phyloP scores from a whole-genome alignment of 129 eudicot species.

The Escallonia herrerae region DNA sequence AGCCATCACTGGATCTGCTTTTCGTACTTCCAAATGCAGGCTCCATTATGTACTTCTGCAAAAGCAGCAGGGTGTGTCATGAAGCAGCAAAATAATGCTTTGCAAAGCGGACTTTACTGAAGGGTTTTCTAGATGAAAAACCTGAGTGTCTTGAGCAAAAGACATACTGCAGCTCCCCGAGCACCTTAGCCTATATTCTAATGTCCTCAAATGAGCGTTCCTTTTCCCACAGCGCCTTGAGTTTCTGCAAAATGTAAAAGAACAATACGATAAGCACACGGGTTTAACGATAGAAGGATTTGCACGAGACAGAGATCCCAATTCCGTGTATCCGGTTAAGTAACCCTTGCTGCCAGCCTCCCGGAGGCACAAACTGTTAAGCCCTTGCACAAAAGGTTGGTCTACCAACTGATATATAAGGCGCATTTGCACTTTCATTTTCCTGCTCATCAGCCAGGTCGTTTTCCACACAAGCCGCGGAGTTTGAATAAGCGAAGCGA shows the following conservation, averaged over 20 bases:
- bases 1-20: no score
- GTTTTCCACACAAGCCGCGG: no score
- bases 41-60: no score
- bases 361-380: neutral
- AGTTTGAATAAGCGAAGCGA: no score
- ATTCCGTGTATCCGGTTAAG: neutral
- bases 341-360: neutral
- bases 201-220: constrained; percentile 33
- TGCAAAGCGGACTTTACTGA: no score
- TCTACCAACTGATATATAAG: no score
- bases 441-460: no score
- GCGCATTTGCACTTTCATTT: no score
- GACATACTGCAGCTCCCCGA: neutral
- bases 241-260: constrained; percentile 48
- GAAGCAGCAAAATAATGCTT: no score
- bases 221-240: constrained; percentile 56
- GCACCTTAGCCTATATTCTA: constrained; percentile 8
- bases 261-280: neutral
- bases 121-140: neutral
- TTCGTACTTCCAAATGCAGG: no score
- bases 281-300: neutral
- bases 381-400: no score
- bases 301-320: neutral
- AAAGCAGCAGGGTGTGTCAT: no score
- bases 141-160: neutral